A percentile compares a stretch with the other conserved stretches of the same genome.
Evolutionary conservation across 495 filamentous ascomycete species (phyloP).

Genomic region (Saxophila tyrrhenica): DNA sequence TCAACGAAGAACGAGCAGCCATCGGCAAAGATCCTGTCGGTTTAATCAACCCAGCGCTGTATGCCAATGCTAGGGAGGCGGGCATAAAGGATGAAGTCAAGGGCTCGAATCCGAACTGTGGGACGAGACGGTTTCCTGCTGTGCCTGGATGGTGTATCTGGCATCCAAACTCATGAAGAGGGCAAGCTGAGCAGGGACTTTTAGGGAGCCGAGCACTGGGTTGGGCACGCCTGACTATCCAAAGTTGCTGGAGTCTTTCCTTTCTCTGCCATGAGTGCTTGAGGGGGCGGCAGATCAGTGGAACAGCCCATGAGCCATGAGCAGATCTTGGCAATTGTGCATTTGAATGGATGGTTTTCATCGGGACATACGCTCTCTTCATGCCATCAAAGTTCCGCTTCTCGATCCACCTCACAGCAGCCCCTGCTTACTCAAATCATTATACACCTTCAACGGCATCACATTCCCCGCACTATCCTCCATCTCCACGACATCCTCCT

Average conservation of each 20-base stretch:
- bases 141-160: neutral
- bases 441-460: slow-evolving; percentile 96
- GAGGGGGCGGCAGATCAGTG: too few species aligned
- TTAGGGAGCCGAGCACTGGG: neutral
- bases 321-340: too few species aligned
- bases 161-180: too few species aligned
- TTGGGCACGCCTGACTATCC: neutral
- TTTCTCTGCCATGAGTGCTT: neutral
- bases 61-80: neutral
- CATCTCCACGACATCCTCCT: slow-evolving; percentile 87
- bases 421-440: slow-evolving; percentile 68
- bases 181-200: neutral
- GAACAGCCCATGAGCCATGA: too few species aligned
- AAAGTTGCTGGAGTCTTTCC: neutral
- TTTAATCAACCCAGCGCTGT: neutral
- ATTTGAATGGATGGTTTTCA: too few species aligned
- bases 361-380: too few species aligned
- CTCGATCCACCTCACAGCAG: slow-evolving; percentile 47
- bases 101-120: too few species aligned
- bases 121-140: neutral
- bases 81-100: too few species aligned
- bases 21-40: neutral
- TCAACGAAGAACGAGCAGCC: neutral
- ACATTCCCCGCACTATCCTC: slow-evolving; percentile 96
- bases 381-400: too few species aligned